phyloP scores from a whole-genome alignment of 495 filamentous ascomycete species.

The Aspergillus sclerotioniger region DNA sequence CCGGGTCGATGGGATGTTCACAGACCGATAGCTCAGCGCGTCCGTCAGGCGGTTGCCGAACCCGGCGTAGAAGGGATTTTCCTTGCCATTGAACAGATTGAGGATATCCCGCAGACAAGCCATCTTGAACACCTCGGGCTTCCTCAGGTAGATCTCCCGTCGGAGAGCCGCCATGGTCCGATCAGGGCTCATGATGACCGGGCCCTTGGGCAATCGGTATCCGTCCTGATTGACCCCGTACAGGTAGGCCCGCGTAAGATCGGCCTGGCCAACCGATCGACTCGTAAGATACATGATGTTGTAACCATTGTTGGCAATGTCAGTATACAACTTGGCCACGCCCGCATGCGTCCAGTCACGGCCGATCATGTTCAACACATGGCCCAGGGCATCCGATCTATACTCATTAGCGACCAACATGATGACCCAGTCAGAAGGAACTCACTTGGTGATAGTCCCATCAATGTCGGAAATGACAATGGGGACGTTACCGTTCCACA shows the following conservation, averaged over 20 bases:
- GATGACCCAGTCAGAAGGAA: neutral
- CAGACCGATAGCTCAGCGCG: slow-evolving; percentile 90
- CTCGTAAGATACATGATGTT: slow-evolving; percentile 98
- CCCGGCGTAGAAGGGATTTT: slow-evolving; percentile 89
- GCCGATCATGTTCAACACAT: slow-evolving; percentile 96
- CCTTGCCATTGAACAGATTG: slow-evolving; percentile 74
- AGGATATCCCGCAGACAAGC: slow-evolving; percentile 91
- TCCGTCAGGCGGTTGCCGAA: slow-evolving; percentile 98
- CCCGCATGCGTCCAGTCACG: slow-evolving; percentile 97
- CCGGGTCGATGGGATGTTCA: slow-evolving; percentile 87
- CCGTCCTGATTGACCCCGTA: slow-evolving; percentile 86
- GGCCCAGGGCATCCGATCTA: slow-evolving; percentile 89
- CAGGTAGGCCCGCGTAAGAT: slow-evolving; percentile 87
- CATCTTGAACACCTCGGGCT: slow-evolving; percentile 99
- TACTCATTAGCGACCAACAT: neutral
- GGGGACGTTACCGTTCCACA: slow-evolving; percentile 84
- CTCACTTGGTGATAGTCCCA: slow-evolving; percentile 92
- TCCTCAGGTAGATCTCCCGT: slow-evolving; percentile 91
- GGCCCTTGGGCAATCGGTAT: slow-evolving; percentile 81
- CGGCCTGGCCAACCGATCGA: slow-evolving; percentile 88
- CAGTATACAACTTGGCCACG: slow-evolving; percentile 94
- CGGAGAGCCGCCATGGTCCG: slow-evolving; percentile 93
- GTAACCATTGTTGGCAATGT: slow-evolving; percentile 95
- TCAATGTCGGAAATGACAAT: slow-evolving; percentile 99
- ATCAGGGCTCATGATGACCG: slow-evolving; percentile 92